Evolutionary conservation across 2,329 filamentous ascomycete genomes (phyloP).

Genomic region (Salinomyces thailandicus): DNA sequence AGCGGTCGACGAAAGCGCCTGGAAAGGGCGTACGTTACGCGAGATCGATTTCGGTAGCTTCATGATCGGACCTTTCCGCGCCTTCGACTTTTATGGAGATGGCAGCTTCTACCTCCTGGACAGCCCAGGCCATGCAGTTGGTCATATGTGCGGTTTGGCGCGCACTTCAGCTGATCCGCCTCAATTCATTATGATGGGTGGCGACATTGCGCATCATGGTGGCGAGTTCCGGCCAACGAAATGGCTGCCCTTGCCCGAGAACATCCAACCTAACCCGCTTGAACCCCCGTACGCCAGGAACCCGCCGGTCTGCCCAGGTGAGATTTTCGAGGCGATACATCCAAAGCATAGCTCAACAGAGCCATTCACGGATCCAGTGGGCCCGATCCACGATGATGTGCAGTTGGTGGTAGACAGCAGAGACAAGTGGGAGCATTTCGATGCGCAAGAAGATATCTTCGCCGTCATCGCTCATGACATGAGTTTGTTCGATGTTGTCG

Average conservation of each 20-base stretch:
- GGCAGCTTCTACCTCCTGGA: slow-evolving; percentile 46
- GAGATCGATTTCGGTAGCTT: slow-evolving; percentile 26
- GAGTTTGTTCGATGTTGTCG: slow-evolving; percentile 32
- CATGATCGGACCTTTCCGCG: slow-evolving; percentile 34
- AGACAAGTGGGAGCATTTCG: slow-evolving; percentile 37
- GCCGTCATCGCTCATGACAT: slow-evolving; percentile 41
- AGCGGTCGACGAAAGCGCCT: slow-evolving; percentile 29
- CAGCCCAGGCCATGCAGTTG: slow-evolving; percentile 42
- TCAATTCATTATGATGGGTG: slow-evolving; percentile 41
- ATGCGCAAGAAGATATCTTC: slow-evolving; percentile 36
- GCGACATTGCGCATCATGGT: slow-evolving; percentile 37
- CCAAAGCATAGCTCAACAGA: slow-evolving; percentile 20
- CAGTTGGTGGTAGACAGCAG: slow-evolving; percentile 31
- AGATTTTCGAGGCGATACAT: slow-evolving; percentile 31
- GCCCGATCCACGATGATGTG: slow-evolving; percentile 19
- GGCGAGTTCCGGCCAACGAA: slow-evolving; percentile 37
- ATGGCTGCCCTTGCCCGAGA: slow-evolving; percentile 30
- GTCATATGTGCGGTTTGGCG: slow-evolving; percentile 40
- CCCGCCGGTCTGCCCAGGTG: slow-evolving; percentile 30
- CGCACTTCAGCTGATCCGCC: slow-evolving; percentile 27
- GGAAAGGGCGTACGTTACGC: slow-evolving; percentile 25
- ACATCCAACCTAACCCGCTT: slow-evolving; percentile 33
- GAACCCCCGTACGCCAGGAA: slow-evolving; percentile 8
- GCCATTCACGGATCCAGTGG: slow-evolving; percentile 21
- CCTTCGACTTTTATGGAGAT: slow-evolving; percentile 45